phyloP scores from a whole-genome alignment of 2,329 filamentous ascomycete species.

The Aureobasidium subglaciale region DNA sequence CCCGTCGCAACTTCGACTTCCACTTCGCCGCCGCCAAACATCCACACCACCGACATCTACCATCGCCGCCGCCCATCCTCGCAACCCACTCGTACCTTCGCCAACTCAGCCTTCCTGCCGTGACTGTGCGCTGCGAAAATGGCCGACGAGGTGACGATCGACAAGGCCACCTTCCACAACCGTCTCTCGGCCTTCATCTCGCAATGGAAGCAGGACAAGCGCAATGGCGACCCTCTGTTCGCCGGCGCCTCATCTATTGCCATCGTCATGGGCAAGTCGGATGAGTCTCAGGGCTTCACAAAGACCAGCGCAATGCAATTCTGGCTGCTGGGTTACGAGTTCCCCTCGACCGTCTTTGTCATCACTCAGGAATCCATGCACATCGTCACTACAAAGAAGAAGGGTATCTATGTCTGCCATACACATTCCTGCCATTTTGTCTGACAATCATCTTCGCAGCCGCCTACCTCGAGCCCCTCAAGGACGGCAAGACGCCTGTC shows the following conservation, averaged over 20 bases:
- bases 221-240: conserved; percentile 76
- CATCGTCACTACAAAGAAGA: conserved; percentile 93
- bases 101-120: not conserved
- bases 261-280: conserved; percentile 90
- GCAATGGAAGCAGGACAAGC: conserved; percentile 95
- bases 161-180: conserved; percentile 88
- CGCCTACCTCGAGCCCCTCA: conserved; percentile 85
- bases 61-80: not conserved
- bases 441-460: conserved; percentile 49
- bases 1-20: conserved; percentile 3
- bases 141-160: conserved; percentile 86
- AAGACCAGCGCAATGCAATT: conserved; percentile 98
- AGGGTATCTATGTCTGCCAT: conserved; percentile 58
- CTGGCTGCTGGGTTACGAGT: conserved; percentile 98
- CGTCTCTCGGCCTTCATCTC: conserved; percentile 79
- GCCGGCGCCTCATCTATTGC: conserved; percentile 79
- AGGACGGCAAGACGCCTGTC: conserved; percentile 84
- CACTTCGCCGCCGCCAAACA: conserved; percentile 8
- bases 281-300: conserved; percentile 77
- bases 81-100: not conserved
- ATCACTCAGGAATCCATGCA: conserved; percentile 83
- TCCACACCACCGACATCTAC: not conserved
- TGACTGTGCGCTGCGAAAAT: conserved; percentile 34
- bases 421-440: not conserved
- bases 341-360: conserved; percentile 89